Percentiles rank a stretch among this genome's conserved stretches.
phyloP scores from a whole-genome alignment of 208 protist species.

The Trypanosoma lewisi region DNA sequence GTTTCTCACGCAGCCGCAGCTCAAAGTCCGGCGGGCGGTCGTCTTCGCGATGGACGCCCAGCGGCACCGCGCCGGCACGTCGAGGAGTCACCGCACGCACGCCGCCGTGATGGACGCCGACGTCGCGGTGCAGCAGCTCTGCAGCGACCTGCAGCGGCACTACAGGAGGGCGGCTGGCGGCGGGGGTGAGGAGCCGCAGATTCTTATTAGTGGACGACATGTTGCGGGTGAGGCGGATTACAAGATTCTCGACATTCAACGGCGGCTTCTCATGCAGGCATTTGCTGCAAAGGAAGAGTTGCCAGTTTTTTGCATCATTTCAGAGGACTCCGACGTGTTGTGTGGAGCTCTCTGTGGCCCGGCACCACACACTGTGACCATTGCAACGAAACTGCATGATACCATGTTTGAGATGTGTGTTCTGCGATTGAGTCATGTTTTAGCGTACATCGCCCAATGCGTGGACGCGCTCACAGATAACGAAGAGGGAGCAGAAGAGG shows the following conservation, averaged over 20 bases:
- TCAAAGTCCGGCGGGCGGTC: constrained; percentile 44
- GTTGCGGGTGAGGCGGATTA: constrained; percentile 88
- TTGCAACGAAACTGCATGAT: constrained; percentile 78
- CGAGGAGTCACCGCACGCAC: constrained; percentile 52
- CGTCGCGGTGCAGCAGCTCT: constrained; percentile 58
- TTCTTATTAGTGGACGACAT: constrained; percentile 70
- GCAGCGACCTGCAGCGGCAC: constrained; percentile 32
- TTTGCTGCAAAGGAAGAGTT: constrained; percentile 23
- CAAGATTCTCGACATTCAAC: constrained; percentile 83
- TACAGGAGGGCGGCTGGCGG: constrained; percentile 11
- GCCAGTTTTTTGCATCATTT: constrained; percentile 78
- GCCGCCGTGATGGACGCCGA: constrained; percentile 69
- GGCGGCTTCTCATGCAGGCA: constrained; percentile 39
- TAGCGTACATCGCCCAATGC: constrained; percentile 72
- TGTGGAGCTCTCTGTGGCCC: constrained; percentile 82
- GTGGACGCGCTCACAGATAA: constrained; percentile 46
- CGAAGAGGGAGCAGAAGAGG: background rate
- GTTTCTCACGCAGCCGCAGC: constrained; percentile 37
- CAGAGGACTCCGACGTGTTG: constrained; percentile 85
- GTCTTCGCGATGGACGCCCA: constrained; percentile 82
- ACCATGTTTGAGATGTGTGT: constrained; percentile 74
- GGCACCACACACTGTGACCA: constrained; percentile 56
- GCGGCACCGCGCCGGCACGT: constrained; percentile 58
- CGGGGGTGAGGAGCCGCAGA: constrained; percentile 26
- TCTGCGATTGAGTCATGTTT: constrained; percentile 62